Conservation (phyloP, 352 stramenopile genomes). For the Pythium dissotocum region DNA sequence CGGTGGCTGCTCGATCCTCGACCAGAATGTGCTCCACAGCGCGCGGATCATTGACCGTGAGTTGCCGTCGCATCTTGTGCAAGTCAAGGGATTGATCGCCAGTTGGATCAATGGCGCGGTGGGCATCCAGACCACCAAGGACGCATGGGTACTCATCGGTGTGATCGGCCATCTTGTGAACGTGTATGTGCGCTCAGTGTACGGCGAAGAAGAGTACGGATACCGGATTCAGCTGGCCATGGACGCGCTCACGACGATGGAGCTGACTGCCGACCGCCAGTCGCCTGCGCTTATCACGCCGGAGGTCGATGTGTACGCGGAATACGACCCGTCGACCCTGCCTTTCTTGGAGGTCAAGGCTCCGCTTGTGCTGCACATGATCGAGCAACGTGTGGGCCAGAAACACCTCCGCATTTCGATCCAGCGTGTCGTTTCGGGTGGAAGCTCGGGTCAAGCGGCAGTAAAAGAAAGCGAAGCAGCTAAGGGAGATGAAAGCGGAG, state of each 20-base stretch:
- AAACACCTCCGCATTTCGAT: conserved; percentile 79
- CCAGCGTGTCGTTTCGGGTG: conserved; percentile 71
- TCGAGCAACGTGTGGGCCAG: conserved; percentile 75
- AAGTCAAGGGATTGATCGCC: conserved; percentile 75
- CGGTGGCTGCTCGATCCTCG: conserved; percentile 64
- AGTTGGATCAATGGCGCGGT: conserved; percentile 82
- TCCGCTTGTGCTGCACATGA: conserved; percentile 85
- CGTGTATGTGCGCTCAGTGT: conserved; percentile 76
- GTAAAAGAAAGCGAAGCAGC: conserved; percentile 29
- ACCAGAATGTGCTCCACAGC: conserved; percentile 80
- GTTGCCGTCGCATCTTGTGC: conserved; percentile 74
- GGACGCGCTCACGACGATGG: conserved; percentile 85
- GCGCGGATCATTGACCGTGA: conserved; percentile 81
- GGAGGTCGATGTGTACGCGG: conserved; percentile 83
- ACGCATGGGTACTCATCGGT: conserved; percentile 83
- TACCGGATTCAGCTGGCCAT: conserved; percentile 86
- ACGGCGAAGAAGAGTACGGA: conserved; percentile 82
- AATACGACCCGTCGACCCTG: conserved; percentile 73
- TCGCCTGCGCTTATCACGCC: conserved; percentile 66
- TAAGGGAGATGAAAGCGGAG: conserved; percentile 31
- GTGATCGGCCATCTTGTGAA: conserved; percentile 83
- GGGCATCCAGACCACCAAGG: conserved; percentile 82
- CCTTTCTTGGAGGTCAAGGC: conserved; percentile 83
- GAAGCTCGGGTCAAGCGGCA: conserved; percentile 10
- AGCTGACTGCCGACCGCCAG: conserved; percentile 65